These are phyloP conservation scores for Suillus decipiens DNA, from an alignment of 768 basidiomycete genomes.

Conservation along the genomic window DNA sequence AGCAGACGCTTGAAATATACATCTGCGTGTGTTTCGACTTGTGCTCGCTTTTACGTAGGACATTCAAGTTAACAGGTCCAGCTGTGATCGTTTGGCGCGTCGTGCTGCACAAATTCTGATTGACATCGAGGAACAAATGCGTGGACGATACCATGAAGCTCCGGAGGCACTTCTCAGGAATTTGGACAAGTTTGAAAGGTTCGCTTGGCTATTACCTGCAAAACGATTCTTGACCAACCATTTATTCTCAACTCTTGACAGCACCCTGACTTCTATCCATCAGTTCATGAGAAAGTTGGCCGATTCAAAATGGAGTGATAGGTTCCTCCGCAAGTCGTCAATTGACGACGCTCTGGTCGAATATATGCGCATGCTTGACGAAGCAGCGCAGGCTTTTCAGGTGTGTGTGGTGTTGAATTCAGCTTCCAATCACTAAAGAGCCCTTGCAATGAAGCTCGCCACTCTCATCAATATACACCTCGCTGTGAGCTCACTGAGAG, in stretches of 20 bases:
- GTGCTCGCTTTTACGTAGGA: constrained; percentile 17
- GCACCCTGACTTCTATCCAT: constrained; percentile 40
- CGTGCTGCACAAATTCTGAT: constrained; percentile 44
- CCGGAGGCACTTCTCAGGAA: constrained; percentile 42
- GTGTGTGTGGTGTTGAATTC: constrained; percentile 22
- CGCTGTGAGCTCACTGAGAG: constrained; percentile 30
- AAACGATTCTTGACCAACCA: background rate
- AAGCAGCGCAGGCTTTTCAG: constrained; percentile 50
- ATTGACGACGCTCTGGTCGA: constrained; percentile 42
- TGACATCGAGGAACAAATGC: constrained; percentile 48
- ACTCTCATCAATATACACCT: constrained; percentile 50
- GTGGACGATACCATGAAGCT: constrained; percentile 44
- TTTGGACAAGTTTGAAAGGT: constrained; percentile 44
- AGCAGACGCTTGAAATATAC: constrained; percentile 8
- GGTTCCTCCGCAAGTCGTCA: constrained; percentile 40
- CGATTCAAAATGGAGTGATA: constrained; percentile 41
- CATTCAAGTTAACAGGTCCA: constrained; percentile 39
- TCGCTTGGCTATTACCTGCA: constrained; percentile 8
- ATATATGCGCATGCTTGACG: constrained; percentile 38
- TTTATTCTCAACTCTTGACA: constrained; percentile 19
- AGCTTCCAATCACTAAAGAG: background rate
- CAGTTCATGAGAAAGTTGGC: constrained; percentile 42
- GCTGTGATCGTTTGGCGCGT: constrained; percentile 41
- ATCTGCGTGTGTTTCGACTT: constrained; percentile 12
- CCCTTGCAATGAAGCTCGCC: constrained; percentile 35